Evolutionary conservation across 768 basidiomycete genomes (phyloP).

Genomic region (Phylloporus sp.): DNA sequence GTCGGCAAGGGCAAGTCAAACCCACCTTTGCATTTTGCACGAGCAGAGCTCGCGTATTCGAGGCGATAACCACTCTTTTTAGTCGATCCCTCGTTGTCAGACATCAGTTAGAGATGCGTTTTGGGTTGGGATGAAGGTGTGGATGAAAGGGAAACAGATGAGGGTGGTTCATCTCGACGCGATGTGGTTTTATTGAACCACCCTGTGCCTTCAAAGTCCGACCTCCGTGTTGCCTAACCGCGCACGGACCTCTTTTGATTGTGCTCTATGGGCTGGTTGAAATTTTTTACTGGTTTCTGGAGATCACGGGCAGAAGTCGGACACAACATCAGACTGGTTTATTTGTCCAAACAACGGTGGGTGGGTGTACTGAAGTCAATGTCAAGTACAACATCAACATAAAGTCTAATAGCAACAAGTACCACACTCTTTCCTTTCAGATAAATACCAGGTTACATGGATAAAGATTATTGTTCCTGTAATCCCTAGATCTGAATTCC

Average conservation of each 20-base stretch:
- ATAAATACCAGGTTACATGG: conserved; percentile 6
- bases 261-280: conserved; percentile 22
- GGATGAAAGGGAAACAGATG: conserved; percentile 30
- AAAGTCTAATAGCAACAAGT: too few species aligned
- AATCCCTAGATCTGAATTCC: conserved; percentile 15
- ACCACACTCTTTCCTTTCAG: too few species aligned
- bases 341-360: conserved; percentile 31
- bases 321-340: conserved; percentile 17
- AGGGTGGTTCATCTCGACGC: conserved; percentile 38
- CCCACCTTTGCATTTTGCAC: conserved; percentile 79
- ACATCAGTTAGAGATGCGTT: conserved; percentile 26
- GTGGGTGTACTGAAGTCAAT: neutral
- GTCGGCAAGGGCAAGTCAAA: conserved; percentile 10
- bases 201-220: conserved; percentile 38
- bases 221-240: conserved; percentile 29
- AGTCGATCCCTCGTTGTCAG: conserved; percentile 34
- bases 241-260: conserved; percentile 34
- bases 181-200: conserved; percentile 37
- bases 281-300: conserved; percentile 10
- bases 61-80: conserved; percentile 61
- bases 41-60: conserved; percentile 65
- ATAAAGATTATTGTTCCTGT: conserved; percentile 2
- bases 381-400: too few species aligned
- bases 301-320: conserved; percentile 9
- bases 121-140: conserved; percentile 14